phyloP scores from a whole-genome alignment of 2,329 filamentous ascomycete genomes.

The Neobulgaria alba region DNA sequence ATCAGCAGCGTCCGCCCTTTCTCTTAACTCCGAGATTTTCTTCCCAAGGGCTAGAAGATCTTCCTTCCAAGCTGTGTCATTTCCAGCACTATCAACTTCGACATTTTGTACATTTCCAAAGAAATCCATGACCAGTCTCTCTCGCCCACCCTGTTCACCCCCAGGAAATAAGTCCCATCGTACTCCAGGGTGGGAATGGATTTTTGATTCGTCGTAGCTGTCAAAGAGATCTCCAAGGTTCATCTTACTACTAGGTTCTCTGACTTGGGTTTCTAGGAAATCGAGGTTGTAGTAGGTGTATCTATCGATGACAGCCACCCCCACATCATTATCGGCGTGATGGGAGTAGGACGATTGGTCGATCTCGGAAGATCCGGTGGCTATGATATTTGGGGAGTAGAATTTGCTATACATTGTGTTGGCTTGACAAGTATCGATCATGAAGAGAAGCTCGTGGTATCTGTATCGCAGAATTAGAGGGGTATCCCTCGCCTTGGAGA shows the following conservation, averaged over 20 bases:
- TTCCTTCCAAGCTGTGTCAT: slow-evolving; percentile 53
- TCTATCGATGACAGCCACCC: slow-evolving; percentile 94
- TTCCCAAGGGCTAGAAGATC: slow-evolving; percentile 70
- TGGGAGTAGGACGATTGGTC: slow-evolving; percentile 97
- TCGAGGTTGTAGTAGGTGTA: slow-evolving; percentile 99
- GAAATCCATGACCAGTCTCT: slow-evolving; percentile 86
- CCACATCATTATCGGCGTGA: slow-evolving; percentile 95
- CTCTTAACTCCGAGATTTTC: slow-evolving; percentile 48
- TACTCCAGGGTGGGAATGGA: slow-evolving; percentile 85
- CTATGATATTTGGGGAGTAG: slow-evolving; percentile 96
- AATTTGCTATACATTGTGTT: slow-evolving; percentile 99
- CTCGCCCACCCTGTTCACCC: slow-evolving; percentile 66
- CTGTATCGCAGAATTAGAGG: slow-evolving; percentile 31
- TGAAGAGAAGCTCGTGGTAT: slow-evolving; percentile 97
- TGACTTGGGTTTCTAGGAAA: slow-evolving; percentile 85
- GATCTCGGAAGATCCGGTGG: slow-evolving; percentile 90
- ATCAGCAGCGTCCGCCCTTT: slow-evolving; percentile 26
- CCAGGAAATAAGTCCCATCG: slow-evolving; percentile 92
- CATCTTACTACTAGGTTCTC: slow-evolving; percentile 76
- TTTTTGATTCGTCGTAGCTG: slow-evolving; percentile 90
- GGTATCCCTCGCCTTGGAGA: background rate
- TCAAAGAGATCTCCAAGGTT: slow-evolving; percentile 92
- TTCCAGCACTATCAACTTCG: slow-evolving; percentile 56
- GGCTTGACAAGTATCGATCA: slow-evolving; percentile 99
- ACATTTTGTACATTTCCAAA: slow-evolving; percentile 98